A percentile compares a stretch with the other conserved stretches of the same genome.
These are phyloP conservation scores for Entelexis sorbosivorans DNA, from an alignment of 1,139 yeast genomes.

Conservation along the genomic window DNA sequence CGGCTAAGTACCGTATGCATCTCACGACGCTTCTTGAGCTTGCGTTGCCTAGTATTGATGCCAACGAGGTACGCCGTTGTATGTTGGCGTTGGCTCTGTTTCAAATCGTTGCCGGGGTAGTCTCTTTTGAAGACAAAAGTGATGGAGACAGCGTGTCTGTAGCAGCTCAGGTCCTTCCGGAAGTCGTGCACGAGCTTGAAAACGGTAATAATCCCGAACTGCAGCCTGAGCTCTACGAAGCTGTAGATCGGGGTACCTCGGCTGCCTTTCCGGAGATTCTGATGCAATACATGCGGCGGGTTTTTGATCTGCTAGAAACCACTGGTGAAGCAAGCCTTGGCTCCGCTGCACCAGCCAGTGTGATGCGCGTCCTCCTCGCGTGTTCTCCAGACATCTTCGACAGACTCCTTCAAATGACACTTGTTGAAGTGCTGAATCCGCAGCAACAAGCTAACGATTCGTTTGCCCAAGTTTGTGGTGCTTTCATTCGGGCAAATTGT, in stretches of 20 bases:
- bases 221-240: constrained; percentile 25
- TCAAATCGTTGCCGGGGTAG: constrained; percentile 58
- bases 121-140: constrained; percentile 43
- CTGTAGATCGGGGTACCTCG: constrained; percentile 54
- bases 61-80: constrained; percentile 74
- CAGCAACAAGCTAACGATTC: constrained; percentile 48
- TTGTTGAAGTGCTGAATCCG: constrained; percentile 41
- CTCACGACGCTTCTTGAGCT: constrained; percentile 60
- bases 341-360: constrained; percentile 17
- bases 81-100: constrained; percentile 58
- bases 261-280: constrained; percentile 57
- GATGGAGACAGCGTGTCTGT: constrained; percentile 34
- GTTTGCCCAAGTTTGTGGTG: constrained; percentile 59
- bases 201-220: constrained; percentile 7
- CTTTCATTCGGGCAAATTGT: constrained; percentile 55
- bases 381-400: constrained; percentile 35
- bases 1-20: constrained; percentile 65
- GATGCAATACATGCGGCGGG: constrained; percentile 45
- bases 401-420: constrained; percentile 42
- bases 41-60: constrained; percentile 72
- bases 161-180: constrained; percentile 64
- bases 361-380: constrained; percentile 14
- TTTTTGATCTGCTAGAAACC: constrained; percentile 59
- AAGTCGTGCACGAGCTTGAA: constrained; percentile 31
- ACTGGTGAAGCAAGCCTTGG: constrained; percentile 12